phyloP scores from a whole-genome alignment of 2,329 filamentous ascomycete species.

The Colletotrichum navitas region DNA sequence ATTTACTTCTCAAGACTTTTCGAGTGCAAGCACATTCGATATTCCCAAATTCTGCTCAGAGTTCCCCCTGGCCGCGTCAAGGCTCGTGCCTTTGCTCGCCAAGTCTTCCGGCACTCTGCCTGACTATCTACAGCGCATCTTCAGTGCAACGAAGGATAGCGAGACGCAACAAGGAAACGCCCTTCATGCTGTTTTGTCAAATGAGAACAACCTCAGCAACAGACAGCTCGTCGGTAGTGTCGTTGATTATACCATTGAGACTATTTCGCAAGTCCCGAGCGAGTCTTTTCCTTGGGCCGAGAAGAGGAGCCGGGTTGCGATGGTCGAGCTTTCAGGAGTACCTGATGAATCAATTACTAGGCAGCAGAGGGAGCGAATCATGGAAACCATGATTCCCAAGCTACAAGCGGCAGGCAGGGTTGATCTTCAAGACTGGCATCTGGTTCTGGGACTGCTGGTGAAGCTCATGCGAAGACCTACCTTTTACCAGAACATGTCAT shows the following conservation, averaged over 20 bases:
- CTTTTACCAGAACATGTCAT: slow-evolving; percentile 62
- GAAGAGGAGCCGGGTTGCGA: slow-evolving; percentile 17
- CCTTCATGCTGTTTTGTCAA: slow-evolving; percentile 51
- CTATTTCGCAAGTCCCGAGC: slow-evolving; percentile 44
- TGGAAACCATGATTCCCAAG: slow-evolving; percentile 50
- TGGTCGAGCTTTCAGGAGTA: slow-evolving; percentile 48
- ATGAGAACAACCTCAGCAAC: slow-evolving; percentile 55
- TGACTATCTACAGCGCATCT: slow-evolving; percentile 25
- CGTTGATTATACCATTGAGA: slow-evolving; percentile 50
- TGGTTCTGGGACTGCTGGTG: slow-evolving; percentile 59
- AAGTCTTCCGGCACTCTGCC: slow-evolving; percentile 25
- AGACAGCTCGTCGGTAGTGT: slow-evolving; percentile 50
- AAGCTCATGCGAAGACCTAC: slow-evolving; percentile 66
- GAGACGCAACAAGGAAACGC: slow-evolving; percentile 42
- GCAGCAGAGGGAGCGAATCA: slow-evolving; percentile 58
- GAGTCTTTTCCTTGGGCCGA: slow-evolving; percentile 34
- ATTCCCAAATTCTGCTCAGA: slow-evolving; percentile 33
- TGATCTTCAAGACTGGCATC: slow-evolving; percentile 50
- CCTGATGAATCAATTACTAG: slow-evolving; percentile 58
- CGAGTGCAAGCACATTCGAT: neutral
- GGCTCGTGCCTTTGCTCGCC: slow-evolving; percentile 32
- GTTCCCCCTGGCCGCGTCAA: slow-evolving; percentile 33
- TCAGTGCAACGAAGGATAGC: slow-evolving; percentile 13
- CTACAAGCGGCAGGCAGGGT: slow-evolving; percentile 46
- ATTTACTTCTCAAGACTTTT: neutral